phyloP scores from a whole-genome alignment of 2,329 filamentous ascomycete genomes.

The Fonsecaea monophora region DNA sequence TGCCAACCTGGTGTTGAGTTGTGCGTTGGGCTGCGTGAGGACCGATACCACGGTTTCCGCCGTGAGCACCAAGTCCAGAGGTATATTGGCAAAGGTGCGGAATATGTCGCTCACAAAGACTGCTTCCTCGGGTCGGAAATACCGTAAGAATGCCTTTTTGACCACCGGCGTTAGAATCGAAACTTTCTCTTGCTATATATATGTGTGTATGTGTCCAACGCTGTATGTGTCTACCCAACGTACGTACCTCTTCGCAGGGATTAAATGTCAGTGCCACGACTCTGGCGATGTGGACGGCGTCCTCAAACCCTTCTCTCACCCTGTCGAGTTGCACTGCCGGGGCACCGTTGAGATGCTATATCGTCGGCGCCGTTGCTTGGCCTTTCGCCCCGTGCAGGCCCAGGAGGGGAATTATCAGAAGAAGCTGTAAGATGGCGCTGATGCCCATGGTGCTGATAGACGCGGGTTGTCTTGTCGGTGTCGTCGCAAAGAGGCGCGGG shows the following conservation, averaged over 20 bases:
- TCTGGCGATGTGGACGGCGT: conserved; percentile 6
- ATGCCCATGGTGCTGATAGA: neutral
- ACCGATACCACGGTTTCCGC: neutral
- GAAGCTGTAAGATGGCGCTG: neutral
- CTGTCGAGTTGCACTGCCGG: neutral
- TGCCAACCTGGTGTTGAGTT: neutral
- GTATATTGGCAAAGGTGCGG: conserved; percentile 7
- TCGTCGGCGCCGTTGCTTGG: neutral
- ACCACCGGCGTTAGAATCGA: neutral
- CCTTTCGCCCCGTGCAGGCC: neutral
- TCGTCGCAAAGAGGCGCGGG: neutral
- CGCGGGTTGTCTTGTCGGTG: neutral
- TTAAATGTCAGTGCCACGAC: conserved; percentile 8
- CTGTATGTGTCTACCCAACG: neutral
- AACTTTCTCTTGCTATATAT: neutral
- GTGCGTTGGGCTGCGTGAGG: neutral
- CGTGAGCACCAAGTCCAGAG: neutral
- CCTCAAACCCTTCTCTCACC: conserved; percentile 1
- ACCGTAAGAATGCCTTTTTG: conserved; percentile 1
- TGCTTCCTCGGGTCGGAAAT: neutral
- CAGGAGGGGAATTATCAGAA: neutral
- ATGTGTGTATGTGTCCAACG: neutral
- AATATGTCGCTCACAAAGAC: conserved; percentile 4
- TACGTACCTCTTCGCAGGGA: conserved; percentile 1
- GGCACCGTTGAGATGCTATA: neutral